These are phyloP conservation scores for Apiotrichum laibachii DNA, from an alignment of 1,284 basidiomycete genomes.

Conservation along the genomic window DNA sequence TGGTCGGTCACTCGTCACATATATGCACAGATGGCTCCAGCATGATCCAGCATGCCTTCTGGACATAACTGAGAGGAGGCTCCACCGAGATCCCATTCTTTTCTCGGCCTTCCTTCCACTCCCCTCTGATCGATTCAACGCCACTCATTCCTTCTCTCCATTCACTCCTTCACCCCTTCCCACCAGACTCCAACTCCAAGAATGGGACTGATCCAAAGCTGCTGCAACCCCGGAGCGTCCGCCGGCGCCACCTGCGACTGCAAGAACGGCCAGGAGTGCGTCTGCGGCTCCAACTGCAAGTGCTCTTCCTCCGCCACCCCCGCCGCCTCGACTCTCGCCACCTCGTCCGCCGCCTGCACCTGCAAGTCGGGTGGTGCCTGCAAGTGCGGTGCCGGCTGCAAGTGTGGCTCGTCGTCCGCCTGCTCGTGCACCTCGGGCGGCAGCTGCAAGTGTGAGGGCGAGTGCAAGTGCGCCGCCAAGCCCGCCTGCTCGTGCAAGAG, in stretches of 20 bases:
- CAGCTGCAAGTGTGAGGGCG: neutral
- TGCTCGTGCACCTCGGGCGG: neutral
- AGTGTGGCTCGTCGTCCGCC: conserved; percentile 12
- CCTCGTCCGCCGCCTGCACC: neutral
- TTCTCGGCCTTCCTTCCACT: too few relatives aligned
- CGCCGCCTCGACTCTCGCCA: neutral
- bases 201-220: conserved; percentile 8
- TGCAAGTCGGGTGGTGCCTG: conserved; percentile 7
- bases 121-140: too few relatives aligned
- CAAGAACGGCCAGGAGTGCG: conserved; percentile 1
- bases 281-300: neutral
- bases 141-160: neutral
- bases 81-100: too few relatives aligned
- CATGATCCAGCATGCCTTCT: too few relatives aligned
- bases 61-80: too few relatives aligned
- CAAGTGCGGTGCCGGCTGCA: conserved; percentile 1
- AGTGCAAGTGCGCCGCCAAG: neutral
- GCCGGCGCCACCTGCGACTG: conserved; percentile 3
- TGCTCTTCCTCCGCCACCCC: neutral
- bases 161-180: neutral
- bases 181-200: neutral
- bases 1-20: too few relatives aligned
- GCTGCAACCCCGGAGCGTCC: neutral
- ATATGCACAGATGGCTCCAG: too few relatives aligned
- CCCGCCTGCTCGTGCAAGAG: neutral